Evolutionary conservation across 805 yeast species (phyloP), one percentile per base, ranked within the genome.

Genomic region (Nakazawaea peltata): DNA sequence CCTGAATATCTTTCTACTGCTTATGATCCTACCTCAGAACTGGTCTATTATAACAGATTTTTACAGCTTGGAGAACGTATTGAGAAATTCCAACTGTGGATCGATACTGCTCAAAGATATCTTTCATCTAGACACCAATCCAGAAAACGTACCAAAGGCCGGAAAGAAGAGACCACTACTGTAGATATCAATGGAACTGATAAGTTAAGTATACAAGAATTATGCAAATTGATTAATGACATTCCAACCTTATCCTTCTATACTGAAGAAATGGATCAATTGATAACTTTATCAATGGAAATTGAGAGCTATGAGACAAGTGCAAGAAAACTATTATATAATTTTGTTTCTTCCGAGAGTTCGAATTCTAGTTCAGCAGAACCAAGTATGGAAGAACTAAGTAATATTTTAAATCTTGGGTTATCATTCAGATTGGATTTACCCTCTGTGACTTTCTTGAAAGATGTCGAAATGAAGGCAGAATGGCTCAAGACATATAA

Each of bases 221-320:
- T 75, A 28, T 53, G 63, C 18, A 33, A 41, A 15, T 44, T 79
- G 16, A 45, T 77, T 11, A 56, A 58, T 13, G 61, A 62, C 29
- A 71, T 78, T 4, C 73, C 78, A 2, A 46, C 50, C 0, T 46
- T 79, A 39, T 67, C 71, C 15, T 70, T 81, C 36, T 51, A 65
- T 3, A 59, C 74, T 13, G 67, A 74, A 0, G 92, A 82, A 47
- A 62, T 77, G 44, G 78, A 71, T 14, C 80, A 73, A 45, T 52
- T 82, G 10, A 40, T 66, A 4, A 80, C 72, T 41, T 64, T 76
- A 30, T 65, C 69, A 4, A 54, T 47, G 21, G 81, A 74, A 42
- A 64, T 81, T 28, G 61, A 61, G 32, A 62, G 63, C 32, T 81
- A 67, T 50, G 75, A 70, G 39, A 51, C 57, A 19, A 62, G 69